Conservation (phyloP, 345 rosid species). For the Arabidopsis thaliana region DNA sequence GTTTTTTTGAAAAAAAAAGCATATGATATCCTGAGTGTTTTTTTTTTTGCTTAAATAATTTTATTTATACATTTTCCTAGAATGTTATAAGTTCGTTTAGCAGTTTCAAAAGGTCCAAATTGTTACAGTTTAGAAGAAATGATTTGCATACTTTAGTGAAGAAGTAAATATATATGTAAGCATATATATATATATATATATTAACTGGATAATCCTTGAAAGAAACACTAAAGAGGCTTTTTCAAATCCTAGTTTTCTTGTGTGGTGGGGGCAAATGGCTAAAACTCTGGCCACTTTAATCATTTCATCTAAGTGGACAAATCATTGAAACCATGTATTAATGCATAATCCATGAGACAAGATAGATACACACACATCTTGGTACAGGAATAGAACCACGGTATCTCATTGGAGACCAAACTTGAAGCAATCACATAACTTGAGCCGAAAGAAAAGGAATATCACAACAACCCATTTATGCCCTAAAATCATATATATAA, state of each 20-base stretch:
- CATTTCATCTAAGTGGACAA: slow-evolving; percentile 7
- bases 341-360: neutral
- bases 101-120: neutral
- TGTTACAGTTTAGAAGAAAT: neutral
- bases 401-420: neutral
- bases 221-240: neutral
- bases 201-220: neutral
- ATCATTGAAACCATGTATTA: slow-evolving; percentile 18
- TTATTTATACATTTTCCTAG: too few relatives aligned
- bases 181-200: slow-evolving; percentile 16
- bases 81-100: neutral
- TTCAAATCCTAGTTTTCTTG: slow-evolving; percentile 2
- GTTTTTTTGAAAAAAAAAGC: too few relatives aligned
- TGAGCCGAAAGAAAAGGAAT: neutral
- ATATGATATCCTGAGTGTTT: too few relatives aligned
- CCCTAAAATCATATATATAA: too few relatives aligned
- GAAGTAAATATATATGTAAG: neutral
- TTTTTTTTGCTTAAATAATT: too few relatives aligned
- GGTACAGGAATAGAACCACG: neutral
- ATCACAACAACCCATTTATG: too few relatives aligned
- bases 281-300: slow-evolving; percentile 18
- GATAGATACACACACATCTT: neutral
- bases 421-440: neutral
- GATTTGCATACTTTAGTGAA: neutral
- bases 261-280: slow-evolving; percentile 13